Evolutionary conservation across 2,329 filamentous ascomycete species (phyloP), one percentile per base, ranked within the genome.

Genomic region (Zalaria obscura): DNA sequence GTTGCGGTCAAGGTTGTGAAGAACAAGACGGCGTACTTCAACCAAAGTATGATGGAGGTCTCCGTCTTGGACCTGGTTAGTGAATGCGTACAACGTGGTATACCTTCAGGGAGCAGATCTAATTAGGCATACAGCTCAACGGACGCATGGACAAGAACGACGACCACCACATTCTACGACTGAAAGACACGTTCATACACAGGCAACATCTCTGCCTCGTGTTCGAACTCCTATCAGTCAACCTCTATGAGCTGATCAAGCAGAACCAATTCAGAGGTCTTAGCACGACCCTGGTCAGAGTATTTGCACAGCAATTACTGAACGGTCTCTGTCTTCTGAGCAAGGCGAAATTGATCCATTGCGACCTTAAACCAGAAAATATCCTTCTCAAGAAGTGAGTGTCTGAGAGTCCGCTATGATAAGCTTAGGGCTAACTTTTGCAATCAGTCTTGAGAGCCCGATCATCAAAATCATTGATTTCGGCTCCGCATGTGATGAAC

Each of bases 381-480:
- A 98, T 98, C 44, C 66, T 98, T 35, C 70, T 98, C 41, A 98
- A 98, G 64, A 98, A 98, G 76, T 78, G 53, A 53, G 69, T 64
- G 8, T 32, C 29, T 32, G 29, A 7, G 2, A n/a, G 7, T 7
- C 29, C n/a, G 29, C 29, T 32, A 32, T 32, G 29, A 7, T 32
- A 32, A 32, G 18, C 18, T 18, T 18, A 2, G 18, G 18, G 18
- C 18, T 18, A 18, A 18, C 18, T 18, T 32, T 7, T 32, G 29
- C 7, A 32, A 32, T 29, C 48, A 80, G 76, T 58, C 77, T 98
- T 35, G 91, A 98, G 61, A 96, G 89, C 55, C 91, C 91, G 3
- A 96, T 98, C 51, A 98, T 98, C 73, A 98, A 98, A 63, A 95
- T 98, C 55, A 98, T 98, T 60, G 91, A 98, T 70, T 98, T 98